Evolutionary conservation across 345 rosid genomes (phyloP).

Genomic region (Kernera saxatilis): DNA sequence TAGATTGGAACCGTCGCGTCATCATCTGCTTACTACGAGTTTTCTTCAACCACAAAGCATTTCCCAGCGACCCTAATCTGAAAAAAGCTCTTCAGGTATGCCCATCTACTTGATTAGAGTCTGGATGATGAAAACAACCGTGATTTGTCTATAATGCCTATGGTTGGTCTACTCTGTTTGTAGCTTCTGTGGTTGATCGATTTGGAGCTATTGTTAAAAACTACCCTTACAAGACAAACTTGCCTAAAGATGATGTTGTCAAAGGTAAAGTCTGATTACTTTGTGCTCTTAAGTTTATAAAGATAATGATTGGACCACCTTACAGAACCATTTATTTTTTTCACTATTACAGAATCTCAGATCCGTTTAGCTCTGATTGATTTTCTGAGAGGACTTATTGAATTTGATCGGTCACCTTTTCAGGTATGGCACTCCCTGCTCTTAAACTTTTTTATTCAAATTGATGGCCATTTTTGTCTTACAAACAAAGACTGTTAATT

Average conservation of each 20-base stretch:
- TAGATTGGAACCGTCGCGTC: too few relatives aligned
- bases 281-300: not conserved
- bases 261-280: conserved; percentile 43
- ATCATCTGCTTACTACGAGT: too few relatives aligned
- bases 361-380: conserved; percentile 73
- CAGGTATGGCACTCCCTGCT: conserved; percentile 42
- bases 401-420: conserved; percentile 92
- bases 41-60: too few relatives aligned
- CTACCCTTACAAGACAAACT: conserved; percentile 72
- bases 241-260: conserved; percentile 53
- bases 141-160: too few relatives aligned
- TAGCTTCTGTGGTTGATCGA: too few relatives aligned
- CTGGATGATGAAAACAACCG: too few relatives aligned
- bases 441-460: not conserved
- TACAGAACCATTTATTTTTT: conserved; percentile 10
- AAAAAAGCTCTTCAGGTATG: too few relatives aligned
- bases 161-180: too few relatives aligned
- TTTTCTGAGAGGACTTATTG: conserved; percentile 84
- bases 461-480: not conserved
- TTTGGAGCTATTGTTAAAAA: conserved; percentile 65
- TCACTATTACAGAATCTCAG: conserved; percentile 47
- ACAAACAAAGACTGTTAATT: not conserved
- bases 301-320: not conserved
- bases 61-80: too few relatives aligned
- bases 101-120: too few relatives aligned